phyloP scores from a whole-genome alignment of 768 basidiomycete species.

The Lactifluus echinatus region DNA sequence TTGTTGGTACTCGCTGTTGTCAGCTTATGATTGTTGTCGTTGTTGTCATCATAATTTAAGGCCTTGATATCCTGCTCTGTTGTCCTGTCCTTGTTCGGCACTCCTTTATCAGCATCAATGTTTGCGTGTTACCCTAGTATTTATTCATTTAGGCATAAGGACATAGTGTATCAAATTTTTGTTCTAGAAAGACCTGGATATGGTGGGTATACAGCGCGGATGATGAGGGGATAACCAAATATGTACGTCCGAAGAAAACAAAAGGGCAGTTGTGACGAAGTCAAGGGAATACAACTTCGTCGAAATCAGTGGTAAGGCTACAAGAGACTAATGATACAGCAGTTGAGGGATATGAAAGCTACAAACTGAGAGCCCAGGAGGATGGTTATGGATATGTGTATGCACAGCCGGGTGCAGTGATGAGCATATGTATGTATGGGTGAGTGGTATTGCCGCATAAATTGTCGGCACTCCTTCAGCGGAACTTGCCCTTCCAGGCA shows the following conservation, averaged over 20 bases:
- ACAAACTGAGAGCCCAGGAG: not conserved
- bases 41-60: not conserved
- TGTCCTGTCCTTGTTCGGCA: not conserved
- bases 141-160: constrained; percentile 1
- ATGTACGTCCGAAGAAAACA: not conserved
- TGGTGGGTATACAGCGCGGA: not conserved
- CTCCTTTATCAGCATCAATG: not conserved
- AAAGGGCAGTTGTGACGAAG: not conserved
- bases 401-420: not conserved
- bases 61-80: not conserved
- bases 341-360: not conserved
- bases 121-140: not conserved
- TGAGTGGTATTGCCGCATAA: too few species aligned
- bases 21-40: too few species aligned
- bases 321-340: constrained; percentile 11
- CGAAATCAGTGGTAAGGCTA: not conserved
- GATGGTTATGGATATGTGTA: too few species aligned
- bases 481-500: constrained; percentile 32
- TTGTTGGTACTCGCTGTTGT: not conserved
- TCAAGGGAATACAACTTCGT: constrained; percentile 1
- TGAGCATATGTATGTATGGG: not conserved
- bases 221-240: not conserved
- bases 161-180: constrained; percentile 8
- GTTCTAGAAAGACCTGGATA: constrained; percentile 1
- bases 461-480: too few species aligned